These are phyloP conservation scores for Beauveria rudraprayagi DNA, from an alignment of 2,329 filamentous ascomycete genomes.

Conservation along the genomic window DNA sequence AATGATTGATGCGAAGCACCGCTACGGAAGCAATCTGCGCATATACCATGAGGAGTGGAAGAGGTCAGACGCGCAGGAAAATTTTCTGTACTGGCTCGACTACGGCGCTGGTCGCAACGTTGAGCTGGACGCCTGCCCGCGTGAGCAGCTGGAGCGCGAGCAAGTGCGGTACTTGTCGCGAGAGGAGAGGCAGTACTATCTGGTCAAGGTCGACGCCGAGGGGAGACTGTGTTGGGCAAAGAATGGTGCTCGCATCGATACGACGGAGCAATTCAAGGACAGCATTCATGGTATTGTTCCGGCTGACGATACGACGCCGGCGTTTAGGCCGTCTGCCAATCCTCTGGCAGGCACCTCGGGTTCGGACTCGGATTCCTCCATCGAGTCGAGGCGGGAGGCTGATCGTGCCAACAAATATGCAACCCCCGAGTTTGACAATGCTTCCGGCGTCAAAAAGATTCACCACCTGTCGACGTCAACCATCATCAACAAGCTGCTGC, in stretches of 20 bases:
- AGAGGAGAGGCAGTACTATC: conserved; percentile 74
- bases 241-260: conserved; percentile 70
- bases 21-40: conserved; percentile 75
- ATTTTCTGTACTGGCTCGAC: conserved; percentile 94
- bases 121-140: conserved; percentile 63
- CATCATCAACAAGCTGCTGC: conserved; percentile 69
- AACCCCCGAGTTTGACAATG: conserved; percentile 53
- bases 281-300: conserved; percentile 68
- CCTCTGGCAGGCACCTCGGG: conserved; percentile 16
- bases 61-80: conserved; percentile 65
- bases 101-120: conserved; percentile 65
- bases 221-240: conserved; percentile 83
- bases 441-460: conserved; percentile 45
- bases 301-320: conserved; percentile 49
- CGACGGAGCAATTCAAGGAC: conserved; percentile 66
- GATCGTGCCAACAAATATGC: conserved; percentile 57
- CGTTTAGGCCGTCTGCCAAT: conserved; percentile 29
- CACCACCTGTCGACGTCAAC: conserved; percentile 63
- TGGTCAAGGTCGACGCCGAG: conserved; percentile 65
- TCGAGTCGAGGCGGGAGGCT: conserved; percentile 44
- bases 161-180: conserved; percentile 75
- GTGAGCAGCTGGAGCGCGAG: conserved; percentile 67
- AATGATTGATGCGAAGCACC: conserved; percentile 80
- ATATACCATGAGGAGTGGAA: conserved; percentile 84
- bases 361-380: conserved; percentile 30